Evolutionary conservation across 306 rosid species (phyloP), one percentile per base, ranked within the genome.

Genomic region (Adenanthera pavonina): DNA sequence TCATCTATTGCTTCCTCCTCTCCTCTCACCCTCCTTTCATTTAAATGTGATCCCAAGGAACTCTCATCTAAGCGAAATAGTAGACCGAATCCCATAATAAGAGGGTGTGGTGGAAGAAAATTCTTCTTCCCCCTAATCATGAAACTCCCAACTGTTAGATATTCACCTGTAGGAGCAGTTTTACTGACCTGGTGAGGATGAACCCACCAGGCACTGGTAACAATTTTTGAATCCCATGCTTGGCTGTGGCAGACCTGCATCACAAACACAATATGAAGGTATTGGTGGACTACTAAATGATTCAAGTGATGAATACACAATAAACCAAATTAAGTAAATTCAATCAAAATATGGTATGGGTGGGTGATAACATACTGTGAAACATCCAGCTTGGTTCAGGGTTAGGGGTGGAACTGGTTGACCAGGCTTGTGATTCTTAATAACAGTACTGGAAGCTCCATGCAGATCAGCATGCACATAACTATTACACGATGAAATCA

Each of bases 161-260:
- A 95, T 84, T 95, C 99, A 77, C 98, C 99, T 2, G 97, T 93
- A 61, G 99, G 99, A 79, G 99, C 99, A 83, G 99, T 95, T 93
- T 95, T 95, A 88, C 97, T 95, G 73, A 95, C 99, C 85, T 95
- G 99, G 82, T 92, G 91, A 77, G 98, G 98, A 86, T 91, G 87
- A 88, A 93, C 99, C 97, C 99, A 95, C 99, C 97, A 95, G 86
- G 99, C 98, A 86, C 99, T 95, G 8, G 98, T 95, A 83, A 95
- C 98, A 70, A 95, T 95, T 84, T 95, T 95, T n/a, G 98, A 92
- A 87, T 95, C 97, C 99, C 99, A 95, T 69, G 97, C 99, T 83
- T 91, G 92, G 83, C 98, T 93, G 72, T 95, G 98, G 89, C 99
- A 95, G 81, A 95, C 99, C 99, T 95, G 86, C 46, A 83, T 30